Evolutionary conservation across 2,329 filamentous ascomycete genomes (phyloP).

Genomic region (Sporothrix humicola): DNA sequence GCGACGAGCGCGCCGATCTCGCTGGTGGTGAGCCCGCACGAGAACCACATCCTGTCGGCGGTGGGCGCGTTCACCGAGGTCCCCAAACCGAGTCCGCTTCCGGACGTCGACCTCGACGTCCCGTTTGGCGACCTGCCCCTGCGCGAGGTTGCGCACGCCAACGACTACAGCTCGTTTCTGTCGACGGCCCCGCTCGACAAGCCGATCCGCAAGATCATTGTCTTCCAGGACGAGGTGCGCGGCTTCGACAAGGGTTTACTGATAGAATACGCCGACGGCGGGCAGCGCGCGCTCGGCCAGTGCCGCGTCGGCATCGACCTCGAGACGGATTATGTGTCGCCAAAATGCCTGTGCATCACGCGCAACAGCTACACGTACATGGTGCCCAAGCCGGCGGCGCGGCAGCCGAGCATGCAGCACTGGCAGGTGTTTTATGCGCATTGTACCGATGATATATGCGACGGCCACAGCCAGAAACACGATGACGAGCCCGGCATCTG

Average conservation of each 20-base stretch:
- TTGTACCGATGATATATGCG: background rate
- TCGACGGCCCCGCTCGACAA: constrained; percentile 23
- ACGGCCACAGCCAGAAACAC: background rate
- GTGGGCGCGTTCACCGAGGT: background rate
- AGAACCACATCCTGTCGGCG: background rate
- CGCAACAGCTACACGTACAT: background rate
- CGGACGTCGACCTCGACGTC: background rate
- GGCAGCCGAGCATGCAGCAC: background rate
- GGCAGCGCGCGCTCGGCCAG: constrained; percentile 23
- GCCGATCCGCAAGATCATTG: background rate
- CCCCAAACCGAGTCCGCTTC: background rate
- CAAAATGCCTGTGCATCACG: constrained; percentile 2
- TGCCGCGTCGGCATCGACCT: constrained; percentile 22
- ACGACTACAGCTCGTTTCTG: background rate
- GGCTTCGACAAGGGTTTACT: constrained; percentile 12
- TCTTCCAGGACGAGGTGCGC: background rate
- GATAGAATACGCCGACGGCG: constrained; percentile 3
- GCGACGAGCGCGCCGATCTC: background rate
- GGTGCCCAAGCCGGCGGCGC: background rate
- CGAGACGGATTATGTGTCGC: background rate
- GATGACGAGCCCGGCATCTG: constrained; percentile 16
- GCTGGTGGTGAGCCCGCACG: background rate
- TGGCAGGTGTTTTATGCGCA: constrained; percentile 9
- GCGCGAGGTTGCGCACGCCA: background rate
- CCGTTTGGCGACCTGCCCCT: constrained; percentile 10